Base-by-base conservation (phyloP, 495 filamentous ascomycete genomes). In the Neurospora sp. region DNA sequence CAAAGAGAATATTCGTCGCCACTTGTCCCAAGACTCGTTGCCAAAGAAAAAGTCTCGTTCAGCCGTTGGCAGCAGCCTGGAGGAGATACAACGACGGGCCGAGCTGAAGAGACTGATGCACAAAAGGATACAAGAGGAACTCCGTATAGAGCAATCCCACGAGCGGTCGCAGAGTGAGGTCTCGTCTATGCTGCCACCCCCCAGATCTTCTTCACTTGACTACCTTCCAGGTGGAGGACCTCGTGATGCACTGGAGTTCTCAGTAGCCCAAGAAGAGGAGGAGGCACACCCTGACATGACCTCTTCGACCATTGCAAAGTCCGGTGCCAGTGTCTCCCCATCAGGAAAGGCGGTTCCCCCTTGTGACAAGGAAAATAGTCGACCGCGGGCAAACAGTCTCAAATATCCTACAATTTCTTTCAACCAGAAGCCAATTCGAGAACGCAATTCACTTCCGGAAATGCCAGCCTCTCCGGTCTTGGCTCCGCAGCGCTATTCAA, bases 41-140 rank as follows among this genome's bases (percentile, higher is more conserved):
- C 73, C 80, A 6, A 80, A 76, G 71, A 76, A 81, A n/a, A 81
- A 79, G 40, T 81, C 82, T 7, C 79, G 79, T 37, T 80, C 82
- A 10, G 82, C 81, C 39, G 79, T 84, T 3, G 84, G 84, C 20
- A 80, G 77, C 40, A 84, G 80, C 44, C 80, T 85, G n/a, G 84
- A 85, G 72, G 85, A 85, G 73, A 72, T 85, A 48, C 83, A 84
- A 66, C 81, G 86, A 7, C 81, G 86, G 70, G 85, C 84, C 40
- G 86, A 88, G 73, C 72, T 88, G 69, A 84, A 82, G 74, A 80
- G 85, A 61, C 75, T 87, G 16, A 82, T 85, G 79, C 82, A 85
- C 70, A 83, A 84, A 73, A 80, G 86, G 72, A 87, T 88, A 31
- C 83, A 85, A 70, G 84, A 87, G 48, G 86, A 88, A 70, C 76